Conservation (phyloP, 805 yeast species). For the Candida orba region DNA sequence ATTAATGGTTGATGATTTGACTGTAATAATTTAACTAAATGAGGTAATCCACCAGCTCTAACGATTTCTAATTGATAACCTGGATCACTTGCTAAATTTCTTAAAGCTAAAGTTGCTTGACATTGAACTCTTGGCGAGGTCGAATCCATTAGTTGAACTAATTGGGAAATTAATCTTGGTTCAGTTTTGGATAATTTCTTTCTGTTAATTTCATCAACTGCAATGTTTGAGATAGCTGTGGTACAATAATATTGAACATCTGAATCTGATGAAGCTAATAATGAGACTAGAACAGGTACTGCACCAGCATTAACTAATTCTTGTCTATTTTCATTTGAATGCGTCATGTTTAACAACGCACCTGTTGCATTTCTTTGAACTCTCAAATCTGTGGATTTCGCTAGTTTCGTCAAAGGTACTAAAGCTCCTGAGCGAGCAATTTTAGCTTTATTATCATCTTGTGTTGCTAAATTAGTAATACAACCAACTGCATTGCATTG, state of each 20-base stretch:
- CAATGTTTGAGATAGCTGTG: slow-evolving; percentile 92
- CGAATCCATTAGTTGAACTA: slow-evolving; percentile 88
- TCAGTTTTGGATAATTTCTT: slow-evolving; percentile 85
- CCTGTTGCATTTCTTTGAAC: slow-evolving; percentile 99
- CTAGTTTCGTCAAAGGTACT: slow-evolving; percentile 88
- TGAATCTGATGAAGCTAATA: slow-evolving; percentile 80
- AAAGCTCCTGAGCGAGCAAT: slow-evolving; percentile 96
- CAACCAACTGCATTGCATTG: slow-evolving; percentile 99
- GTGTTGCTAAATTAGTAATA: slow-evolving; percentile 95
- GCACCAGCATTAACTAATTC: slow-evolving; percentile 98
- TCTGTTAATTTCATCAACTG: slow-evolving; percentile 91
- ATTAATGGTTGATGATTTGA: slow-evolving; percentile 88
- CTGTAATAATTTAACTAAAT: slow-evolving; percentile 81
- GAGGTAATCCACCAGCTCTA: slow-evolving; percentile 91
- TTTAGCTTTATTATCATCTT: slow-evolving; percentile 92
- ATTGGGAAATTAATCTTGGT: slow-evolving; percentile 81
- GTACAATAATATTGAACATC: slow-evolving; percentile 99
- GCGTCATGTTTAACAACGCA: slow-evolving; percentile 96
- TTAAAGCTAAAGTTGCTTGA: slow-evolving; percentile 92
- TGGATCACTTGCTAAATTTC: slow-evolving; percentile 94
- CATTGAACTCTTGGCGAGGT: slow-evolving; percentile 94
- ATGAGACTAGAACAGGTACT: slow-evolving; percentile 87
- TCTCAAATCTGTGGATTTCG: slow-evolving; percentile 88
- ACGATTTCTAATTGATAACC: slow-evolving; percentile 95
- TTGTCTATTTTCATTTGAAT: slow-evolving; percentile 90